Base-by-base conservation (phyloP, 2,329 filamentous ascomycete species). In the Clathrospora elynae region DNA sequence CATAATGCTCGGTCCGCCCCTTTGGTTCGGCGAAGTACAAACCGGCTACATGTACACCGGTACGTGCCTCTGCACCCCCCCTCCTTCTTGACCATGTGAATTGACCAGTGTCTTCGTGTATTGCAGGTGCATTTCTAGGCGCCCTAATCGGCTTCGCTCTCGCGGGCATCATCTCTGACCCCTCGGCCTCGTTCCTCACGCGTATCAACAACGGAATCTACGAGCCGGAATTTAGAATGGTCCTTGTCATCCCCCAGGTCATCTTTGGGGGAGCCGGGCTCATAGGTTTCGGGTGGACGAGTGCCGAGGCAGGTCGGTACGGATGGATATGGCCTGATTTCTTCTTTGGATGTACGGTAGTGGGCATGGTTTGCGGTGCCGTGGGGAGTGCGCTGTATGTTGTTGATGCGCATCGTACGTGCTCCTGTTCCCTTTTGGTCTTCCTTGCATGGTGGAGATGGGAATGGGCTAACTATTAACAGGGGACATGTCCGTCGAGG, bases 311-410 rank as follows among this genome's bases (percentile, higher is more conserved):
- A 31, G 74, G 17, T 35, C 74, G 77, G 48, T 93, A 86, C 64
- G 78, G 83, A 20, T 95, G 87, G 79, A 75, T 85, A 37, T 80
- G 87, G 44, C 87, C 89, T 0, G 82, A 92, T 37, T 79, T 90
- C 31, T 96, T 93, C 69, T 93, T 96, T 57, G 87, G 80, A 0
- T 79, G 93, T 41, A 84, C 93, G 64, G 88, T 96, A 6, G 84
- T 86, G 47, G 90, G 89, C 2, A 96, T 96, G 89, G 90, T 96
- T 0, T 84, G 95, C 62, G 91, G 91, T 1, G 89, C 91, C 2
- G 90, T 96, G 2, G 85, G 88, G 2, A 87, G 84, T 49, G 88
- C 88, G 1, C 74, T 96, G 16, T 97, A 97, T 64, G 86, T 96
- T 62, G 88, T 96, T 6, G 92, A 96, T 72, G 91, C 91, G 0